Conservation (phyloP, 495 filamentous ascomycete genomes). For the Tuber umbilicatum region DNA sequence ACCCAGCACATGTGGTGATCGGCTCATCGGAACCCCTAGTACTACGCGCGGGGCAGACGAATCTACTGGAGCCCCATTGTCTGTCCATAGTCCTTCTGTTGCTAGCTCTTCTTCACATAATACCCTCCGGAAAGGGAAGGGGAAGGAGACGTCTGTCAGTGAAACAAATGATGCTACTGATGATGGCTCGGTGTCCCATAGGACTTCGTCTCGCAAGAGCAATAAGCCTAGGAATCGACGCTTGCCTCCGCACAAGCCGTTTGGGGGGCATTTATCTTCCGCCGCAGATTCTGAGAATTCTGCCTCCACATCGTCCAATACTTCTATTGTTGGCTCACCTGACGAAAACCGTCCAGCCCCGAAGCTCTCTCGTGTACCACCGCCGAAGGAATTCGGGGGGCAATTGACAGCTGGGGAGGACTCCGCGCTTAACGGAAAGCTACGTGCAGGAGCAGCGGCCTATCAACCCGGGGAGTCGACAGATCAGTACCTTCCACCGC, state of each 20-base stretch:
- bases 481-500: slow-evolving; percentile 22
- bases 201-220: slow-evolving; percentile 9
- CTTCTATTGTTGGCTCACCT: slow-evolving; percentile 8
- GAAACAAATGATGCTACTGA: slow-evolving; percentile 9
- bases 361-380: slow-evolving; percentile 21
- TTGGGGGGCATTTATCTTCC: slow-evolving; percentile 22
- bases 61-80: not conserved
- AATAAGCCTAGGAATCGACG: slow-evolving; percentile 19
- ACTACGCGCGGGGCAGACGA: not conserved
- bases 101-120: not conserved
- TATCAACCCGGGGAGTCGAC: slow-evolving; percentile 26
- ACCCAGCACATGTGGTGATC: not conserved
- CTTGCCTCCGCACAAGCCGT: slow-evolving; percentile 11
- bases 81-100: not conserved
- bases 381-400: slow-evolving; percentile 23
- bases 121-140: slow-evolving; percentile 22
- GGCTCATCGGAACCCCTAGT: not conserved
- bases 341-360: slow-evolving; percentile 12
- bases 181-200: slow-evolving; percentile 23
- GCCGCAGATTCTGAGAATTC: not conserved
- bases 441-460: slow-evolving; percentile 21
- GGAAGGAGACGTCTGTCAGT: slow-evolving; percentile 18
- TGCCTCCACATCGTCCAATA: not conserved
- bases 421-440: slow-evolving; percentile 4
- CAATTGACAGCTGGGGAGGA: slow-evolving; percentile 20